Percentiles rank a stretch among this genome's conserved stretches.
phyloP scores from a whole-genome alignment of 2,329 filamentous ascomycete genomes.

The Aspergillus udagawae region DNA sequence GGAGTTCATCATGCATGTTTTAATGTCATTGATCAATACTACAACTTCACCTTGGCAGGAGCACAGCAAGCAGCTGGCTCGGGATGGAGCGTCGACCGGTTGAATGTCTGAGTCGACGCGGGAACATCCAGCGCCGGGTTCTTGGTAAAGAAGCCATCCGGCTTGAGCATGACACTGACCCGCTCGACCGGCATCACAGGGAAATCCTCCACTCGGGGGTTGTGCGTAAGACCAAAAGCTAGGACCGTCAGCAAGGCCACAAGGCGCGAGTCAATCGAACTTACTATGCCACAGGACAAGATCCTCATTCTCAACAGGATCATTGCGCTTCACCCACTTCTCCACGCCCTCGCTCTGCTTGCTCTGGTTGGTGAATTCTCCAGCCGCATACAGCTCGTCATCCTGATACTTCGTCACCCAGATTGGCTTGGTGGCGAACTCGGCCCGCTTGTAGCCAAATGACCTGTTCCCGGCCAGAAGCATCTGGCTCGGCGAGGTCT shows the following conservation, averaged over 20 bases:
- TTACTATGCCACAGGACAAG: slow-evolving; percentile 38
- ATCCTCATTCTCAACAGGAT: slow-evolving; percentile 47
- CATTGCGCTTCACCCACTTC: slow-evolving; percentile 47
- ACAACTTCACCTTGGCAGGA: slow-evolving; percentile 25
- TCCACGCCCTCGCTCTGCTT: slow-evolving; percentile 52
- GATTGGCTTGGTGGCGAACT: slow-evolving; percentile 51
- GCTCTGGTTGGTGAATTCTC: slow-evolving; percentile 51
- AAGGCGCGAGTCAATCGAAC: slow-evolving; percentile 4
- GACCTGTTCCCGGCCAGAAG: slow-evolving; percentile 45
- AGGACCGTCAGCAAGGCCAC: background rate
- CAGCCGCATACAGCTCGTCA: slow-evolving; percentile 50
- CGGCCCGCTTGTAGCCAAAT: slow-evolving; percentile 45
- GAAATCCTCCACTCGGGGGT: slow-evolving; percentile 62
- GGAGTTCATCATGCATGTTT: background rate
- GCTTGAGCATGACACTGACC: slow-evolving; percentile 45
- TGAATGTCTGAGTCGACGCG: slow-evolving; percentile 36
- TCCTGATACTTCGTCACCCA: slow-evolving; percentile 54
- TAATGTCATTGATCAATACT: background rate
- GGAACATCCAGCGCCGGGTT: slow-evolving; percentile 49
- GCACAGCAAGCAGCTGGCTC: slow-evolving; percentile 23
- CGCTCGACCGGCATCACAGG: slow-evolving; percentile 63
- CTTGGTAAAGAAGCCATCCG: slow-evolving; percentile 49
- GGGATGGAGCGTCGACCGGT: slow-evolving; percentile 34
- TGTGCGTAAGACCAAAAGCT: slow-evolving; percentile 57
- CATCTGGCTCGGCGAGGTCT: slow-evolving; percentile 47